phyloP scores from a whole-genome alignment of 306 rosid genomes.

The cucumber (Cucumis sativus) region DNA sequence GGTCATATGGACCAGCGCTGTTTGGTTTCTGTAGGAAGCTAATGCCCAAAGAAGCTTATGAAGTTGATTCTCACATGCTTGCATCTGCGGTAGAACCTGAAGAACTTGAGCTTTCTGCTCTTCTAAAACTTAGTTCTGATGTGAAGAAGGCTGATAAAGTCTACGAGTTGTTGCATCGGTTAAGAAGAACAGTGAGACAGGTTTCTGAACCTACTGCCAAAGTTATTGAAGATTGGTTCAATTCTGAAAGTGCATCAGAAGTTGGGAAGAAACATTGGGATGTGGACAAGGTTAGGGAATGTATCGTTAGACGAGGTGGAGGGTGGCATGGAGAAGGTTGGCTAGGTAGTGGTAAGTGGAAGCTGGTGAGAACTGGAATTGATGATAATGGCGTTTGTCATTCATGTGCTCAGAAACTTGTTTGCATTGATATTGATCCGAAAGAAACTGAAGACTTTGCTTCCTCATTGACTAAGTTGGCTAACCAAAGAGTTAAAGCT shows the following conservation, averaged over 20 bases:
- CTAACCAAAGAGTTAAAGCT: conserved; percentile 33
- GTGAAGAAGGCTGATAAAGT: conserved; percentile 41
- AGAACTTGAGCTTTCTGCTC: conserved; percentile 68
- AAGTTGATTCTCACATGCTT: conserved; percentile 63
- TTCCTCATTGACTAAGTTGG: conserved; percentile 50
- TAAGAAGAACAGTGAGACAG: conserved; percentile 61
- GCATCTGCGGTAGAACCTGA: conserved; percentile 42
- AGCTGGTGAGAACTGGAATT: conserved; percentile 47
- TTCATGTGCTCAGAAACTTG: conserved; percentile 55
- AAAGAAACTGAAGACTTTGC: conserved; percentile 72
- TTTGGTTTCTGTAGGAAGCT: conserved; percentile 66
- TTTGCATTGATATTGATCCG: conserved; percentile 79
- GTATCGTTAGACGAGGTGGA: conserved; percentile 59
- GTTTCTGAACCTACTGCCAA: conserved; percentile 52
- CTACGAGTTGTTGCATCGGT: conserved; percentile 62
- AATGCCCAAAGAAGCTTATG: conserved; percentile 60
- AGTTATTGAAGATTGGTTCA: conserved; percentile 63
- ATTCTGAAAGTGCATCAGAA: conserved; percentile 33
- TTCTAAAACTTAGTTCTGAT: conserved; percentile 41
- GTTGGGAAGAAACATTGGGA: conserved; percentile 57
- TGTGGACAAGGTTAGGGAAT: conserved; percentile 36
- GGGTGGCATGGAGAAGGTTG: conserved; percentile 99
- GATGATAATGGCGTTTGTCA: conserved; percentile 45
- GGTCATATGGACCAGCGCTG: conserved; percentile 79
- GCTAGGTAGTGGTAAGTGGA: conserved; percentile 87